Conservation (phyloP, 2,329 filamentous ascomycete genomes). For the Penicillium sp. region DNA sequence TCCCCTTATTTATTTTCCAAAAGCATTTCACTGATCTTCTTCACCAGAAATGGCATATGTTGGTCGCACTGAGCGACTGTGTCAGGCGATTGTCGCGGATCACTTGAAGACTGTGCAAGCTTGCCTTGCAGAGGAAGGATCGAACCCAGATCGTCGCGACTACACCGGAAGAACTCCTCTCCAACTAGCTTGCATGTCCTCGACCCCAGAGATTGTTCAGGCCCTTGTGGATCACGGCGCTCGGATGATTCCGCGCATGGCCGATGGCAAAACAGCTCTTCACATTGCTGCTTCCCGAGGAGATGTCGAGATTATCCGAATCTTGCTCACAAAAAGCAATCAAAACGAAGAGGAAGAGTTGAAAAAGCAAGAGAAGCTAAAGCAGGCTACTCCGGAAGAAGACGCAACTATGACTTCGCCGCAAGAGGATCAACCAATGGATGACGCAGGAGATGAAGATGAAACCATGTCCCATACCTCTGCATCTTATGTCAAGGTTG, state of each 20-base stretch:
- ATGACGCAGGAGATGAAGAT: constrained; percentile 46
- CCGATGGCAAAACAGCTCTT: constrained; percentile 79
- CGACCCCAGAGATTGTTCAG: constrained; percentile 70
- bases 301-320: constrained; percentile 67
- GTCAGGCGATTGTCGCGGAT: constrained; percentile 76
- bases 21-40: neutral
- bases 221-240: constrained; percentile 71
- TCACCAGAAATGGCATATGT: constrained; percentile 77
- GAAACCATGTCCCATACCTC: constrained; percentile 57
- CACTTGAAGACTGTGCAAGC: constrained; percentile 70
- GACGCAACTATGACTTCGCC: constrained; percentile 3
- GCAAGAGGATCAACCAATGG: constrained; percentile 31
- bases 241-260: constrained; percentile 71
- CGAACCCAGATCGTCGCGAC: constrained; percentile 73
- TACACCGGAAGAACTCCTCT: constrained; percentile 78
- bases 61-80: constrained; percentile 74
- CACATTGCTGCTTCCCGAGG: constrained; percentile 77
- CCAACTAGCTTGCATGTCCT: constrained; percentile 72
- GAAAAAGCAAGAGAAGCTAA: constrained; percentile 27
- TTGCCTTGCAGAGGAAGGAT: constrained; percentile 69
- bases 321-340: constrained; percentile 71
- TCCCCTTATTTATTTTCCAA: too few species aligned
- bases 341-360: constrained; percentile 61
- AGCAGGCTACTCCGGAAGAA: neutral
- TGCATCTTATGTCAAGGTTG: constrained; percentile 74